These are phyloP conservation scores for Aaosphaeria arxii DNA, from an alignment of 2,329 filamentous ascomycete species.

Conservation along the genomic window DNA sequence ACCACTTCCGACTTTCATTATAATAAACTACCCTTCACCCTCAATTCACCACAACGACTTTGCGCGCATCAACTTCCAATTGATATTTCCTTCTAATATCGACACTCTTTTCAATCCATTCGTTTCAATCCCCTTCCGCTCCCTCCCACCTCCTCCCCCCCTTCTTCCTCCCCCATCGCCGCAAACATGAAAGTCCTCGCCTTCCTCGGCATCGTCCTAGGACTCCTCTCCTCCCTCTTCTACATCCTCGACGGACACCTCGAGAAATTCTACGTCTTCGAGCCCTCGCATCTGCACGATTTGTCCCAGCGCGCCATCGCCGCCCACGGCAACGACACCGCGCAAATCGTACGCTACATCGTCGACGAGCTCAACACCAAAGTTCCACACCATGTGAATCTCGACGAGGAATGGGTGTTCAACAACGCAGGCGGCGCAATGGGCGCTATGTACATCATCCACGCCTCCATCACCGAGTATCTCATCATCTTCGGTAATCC, in stretches of 20 bases:
- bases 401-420: conserved; percentile 80
- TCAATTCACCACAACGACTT: too few species aligned
- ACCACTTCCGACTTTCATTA: too few species aligned
- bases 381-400: conserved; percentile 55
- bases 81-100: too few species aligned
- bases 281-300: conserved; percentile 64
- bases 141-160: too few species aligned
- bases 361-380: conserved; percentile 59
- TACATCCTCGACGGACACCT: conserved; percentile 28
- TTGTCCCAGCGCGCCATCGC: conserved; percentile 64
- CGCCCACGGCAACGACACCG: conserved; percentile 72
- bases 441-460: conserved; percentile 88
- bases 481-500: conserved; percentile 70
- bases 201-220: conserved; percentile 19
- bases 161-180: too few species aligned
- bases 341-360: conserved; percentile 66
- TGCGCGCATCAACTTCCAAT: too few species aligned
- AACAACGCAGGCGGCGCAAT: conserved; percentile 91
- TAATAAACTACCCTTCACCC: too few species aligned
- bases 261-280: conserved; percentile 68
- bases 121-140: too few species aligned
- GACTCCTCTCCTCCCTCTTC: conserved; percentile 18
- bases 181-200: conserved; percentile 16
- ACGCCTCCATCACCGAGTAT: conserved; percentile 86
- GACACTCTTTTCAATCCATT: too few species aligned